phyloP scores from a whole-genome alignment of 1,284 basidiomycete species.

The Agaricales sp. region DNA sequence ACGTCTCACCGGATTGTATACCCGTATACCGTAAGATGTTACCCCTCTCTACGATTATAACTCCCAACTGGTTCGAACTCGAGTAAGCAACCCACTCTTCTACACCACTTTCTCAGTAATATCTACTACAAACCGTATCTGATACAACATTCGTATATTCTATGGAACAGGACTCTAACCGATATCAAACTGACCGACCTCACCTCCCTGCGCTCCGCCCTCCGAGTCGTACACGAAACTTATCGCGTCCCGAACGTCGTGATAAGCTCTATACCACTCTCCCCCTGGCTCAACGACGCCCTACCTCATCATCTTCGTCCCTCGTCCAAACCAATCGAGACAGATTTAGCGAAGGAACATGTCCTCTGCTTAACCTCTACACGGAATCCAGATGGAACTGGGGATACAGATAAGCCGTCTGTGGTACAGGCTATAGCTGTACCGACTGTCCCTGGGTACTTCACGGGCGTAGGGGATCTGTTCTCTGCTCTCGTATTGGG shows the following conservation, averaged over 20 bases:
- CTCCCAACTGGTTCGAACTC: slow-evolving; percentile 97
- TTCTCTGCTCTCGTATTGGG: slow-evolving; percentile 91
- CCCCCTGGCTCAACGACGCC: slow-evolving; percentile 37
- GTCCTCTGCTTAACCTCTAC: slow-evolving; percentile 78
- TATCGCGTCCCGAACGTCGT: slow-evolving; percentile 81
- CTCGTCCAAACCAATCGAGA: slow-evolving; percentile 11
- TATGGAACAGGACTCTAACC: slow-evolving; percentile 62
- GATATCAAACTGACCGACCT: slow-evolving; percentile 58
- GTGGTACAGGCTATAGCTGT: slow-evolving; percentile 63
- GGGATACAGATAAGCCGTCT: slow-evolving; percentile 21
- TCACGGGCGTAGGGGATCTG: slow-evolving; percentile 93
- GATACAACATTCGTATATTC: too few species aligned
- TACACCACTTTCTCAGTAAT: slow-evolving; percentile 2
- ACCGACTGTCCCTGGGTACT: slow-evolving; percentile 83
- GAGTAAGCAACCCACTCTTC: slow-evolving; percentile 44
- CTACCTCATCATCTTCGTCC: slow-evolving; percentile 38
- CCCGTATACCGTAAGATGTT: slow-evolving; percentile 83
- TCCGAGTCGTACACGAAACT: slow-evolving; percentile 65
- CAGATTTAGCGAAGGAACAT: slow-evolving; percentile 30
- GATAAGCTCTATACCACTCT: slow-evolving; percentile 80
- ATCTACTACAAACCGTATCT: slow-evolving; percentile 6
- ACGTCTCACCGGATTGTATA: slow-evolving; percentile 83
- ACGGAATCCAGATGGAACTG: slow-evolving; percentile 8
- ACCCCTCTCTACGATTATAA: slow-evolving; percentile 79
- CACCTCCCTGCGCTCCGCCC: slow-evolving; percentile 54